Evolutionary conservation across 176 grass and related monocot species (phyloP).

Genomic region (Musa schizocarpa): DNA sequence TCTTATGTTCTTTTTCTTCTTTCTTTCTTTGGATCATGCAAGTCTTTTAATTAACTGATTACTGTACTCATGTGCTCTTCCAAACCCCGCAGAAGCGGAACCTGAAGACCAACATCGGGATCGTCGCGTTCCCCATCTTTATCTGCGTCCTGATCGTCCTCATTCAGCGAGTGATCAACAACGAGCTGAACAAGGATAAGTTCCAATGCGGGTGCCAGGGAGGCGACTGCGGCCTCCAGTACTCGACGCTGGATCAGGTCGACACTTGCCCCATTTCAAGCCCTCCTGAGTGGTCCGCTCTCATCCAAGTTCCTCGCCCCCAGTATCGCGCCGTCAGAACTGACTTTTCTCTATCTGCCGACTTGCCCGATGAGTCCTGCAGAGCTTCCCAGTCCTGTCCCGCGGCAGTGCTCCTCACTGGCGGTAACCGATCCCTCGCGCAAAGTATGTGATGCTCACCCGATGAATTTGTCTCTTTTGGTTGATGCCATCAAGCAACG

Average conservation of each 20-base stretch:
- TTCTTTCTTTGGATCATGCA: too few species aligned
- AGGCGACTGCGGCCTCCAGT: conserved; percentile 52
- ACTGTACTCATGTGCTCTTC: too few species aligned
- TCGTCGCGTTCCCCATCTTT: conserved; percentile 59
- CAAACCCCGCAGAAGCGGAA: conserved; percentile 48
- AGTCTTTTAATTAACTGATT: too few species aligned
- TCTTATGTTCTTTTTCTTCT: too few species aligned
- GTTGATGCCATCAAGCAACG: too few species aligned
- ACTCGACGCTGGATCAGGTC: conserved; percentile 75
- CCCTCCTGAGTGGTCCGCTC: conserved; percentile 49
- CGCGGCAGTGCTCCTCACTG: conserved; percentile 47
- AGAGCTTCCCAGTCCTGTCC: conserved; percentile 46
- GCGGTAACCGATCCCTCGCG: conserved; percentile 51
- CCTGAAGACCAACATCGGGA: conserved; percentile 65
- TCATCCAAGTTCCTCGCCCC: conserved; percentile 52
- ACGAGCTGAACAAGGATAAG: conserved; percentile 62
- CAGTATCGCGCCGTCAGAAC: conserved; percentile 35
- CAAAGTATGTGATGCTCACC: conserved; percentile 31
- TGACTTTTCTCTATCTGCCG: conserved; percentile 12
- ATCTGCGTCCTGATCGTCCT: conserved; percentile 54
- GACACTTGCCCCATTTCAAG: conserved; percentile 48
- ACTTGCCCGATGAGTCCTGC: conserved; percentile 49
- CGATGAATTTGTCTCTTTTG: too few species aligned
- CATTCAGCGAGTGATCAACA: conserved; percentile 49
- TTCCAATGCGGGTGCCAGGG: conserved; percentile 58